A percentile compares a stretch with the other conserved stretches of the same genome.
These are phyloP conservation scores for Abrus precatorius DNA, from an alignment of 306 rosid genomes.

Conservation along the genomic window DNA sequence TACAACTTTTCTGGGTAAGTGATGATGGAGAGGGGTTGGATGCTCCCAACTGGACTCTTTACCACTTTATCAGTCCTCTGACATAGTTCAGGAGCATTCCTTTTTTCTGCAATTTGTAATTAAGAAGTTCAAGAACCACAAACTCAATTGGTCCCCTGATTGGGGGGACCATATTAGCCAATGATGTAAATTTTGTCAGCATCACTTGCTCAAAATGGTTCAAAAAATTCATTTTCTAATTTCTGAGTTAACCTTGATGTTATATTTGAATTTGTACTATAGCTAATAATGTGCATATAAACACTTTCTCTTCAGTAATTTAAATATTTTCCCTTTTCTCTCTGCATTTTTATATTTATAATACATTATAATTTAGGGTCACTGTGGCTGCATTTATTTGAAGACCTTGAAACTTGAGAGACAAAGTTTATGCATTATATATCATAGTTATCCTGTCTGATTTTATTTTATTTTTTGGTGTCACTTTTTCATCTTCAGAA, in stretches of 20 bases:
- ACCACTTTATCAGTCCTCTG: too few species aligned
- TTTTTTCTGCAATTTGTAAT: not conserved
- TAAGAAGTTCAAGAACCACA: not conserved
- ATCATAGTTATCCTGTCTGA: not conserved
- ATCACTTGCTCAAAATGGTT: not conserved
- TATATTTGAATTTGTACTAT: not conserved
- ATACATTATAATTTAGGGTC: not conserved
- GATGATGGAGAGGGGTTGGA: not conserved
- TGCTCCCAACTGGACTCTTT: too few species aligned
- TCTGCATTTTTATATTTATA: not conserved
- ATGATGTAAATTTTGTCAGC: not conserved
- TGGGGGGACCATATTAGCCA: conserved; percentile 5
- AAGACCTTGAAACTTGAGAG: not conserved
- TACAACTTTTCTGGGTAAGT: not conserved
- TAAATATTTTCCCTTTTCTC: not conserved
- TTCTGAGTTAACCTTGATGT: not conserved
- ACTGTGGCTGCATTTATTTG: not conserved
- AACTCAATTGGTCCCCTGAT: not conserved
- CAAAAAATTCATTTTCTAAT: not conserved
- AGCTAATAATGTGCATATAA: not conserved
- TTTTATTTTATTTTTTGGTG: not conserved
- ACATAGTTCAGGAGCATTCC: not conserved
- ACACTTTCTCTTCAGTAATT: not conserved
- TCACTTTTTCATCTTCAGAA: not conserved
- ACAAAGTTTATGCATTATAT: not conserved